These are phyloP conservation scores for Apophysomyces elegans DNA, from an alignment of 371 early-diverging fungal species.

Conservation along the genomic window DNA sequence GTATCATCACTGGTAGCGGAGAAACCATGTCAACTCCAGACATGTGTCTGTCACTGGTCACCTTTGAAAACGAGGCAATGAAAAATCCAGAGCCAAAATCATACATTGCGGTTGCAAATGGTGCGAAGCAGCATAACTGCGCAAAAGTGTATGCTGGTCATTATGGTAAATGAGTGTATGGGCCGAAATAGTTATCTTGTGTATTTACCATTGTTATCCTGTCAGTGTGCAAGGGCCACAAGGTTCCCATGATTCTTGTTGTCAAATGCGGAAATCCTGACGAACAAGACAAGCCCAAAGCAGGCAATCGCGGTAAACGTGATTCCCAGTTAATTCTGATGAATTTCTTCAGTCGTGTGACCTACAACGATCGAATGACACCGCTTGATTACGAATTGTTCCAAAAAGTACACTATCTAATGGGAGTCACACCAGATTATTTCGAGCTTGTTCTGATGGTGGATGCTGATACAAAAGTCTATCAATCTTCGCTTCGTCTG, in stretches of 20 bases:
- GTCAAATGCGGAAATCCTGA: slow-evolving; percentile 82
- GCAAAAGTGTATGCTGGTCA: slow-evolving; percentile 93
- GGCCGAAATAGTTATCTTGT: slow-evolving; percentile 37
- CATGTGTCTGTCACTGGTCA: slow-evolving; percentile 68
- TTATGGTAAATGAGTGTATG: slow-evolving; percentile 51
- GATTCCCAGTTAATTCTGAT: slow-evolving; percentile 94
- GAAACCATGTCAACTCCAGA: slow-evolving; percentile 80
- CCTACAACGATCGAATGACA: slow-evolving; percentile 82
- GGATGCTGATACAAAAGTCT: slow-evolving; percentile 92
- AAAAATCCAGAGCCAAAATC: slow-evolving; percentile 64
- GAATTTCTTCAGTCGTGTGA: slow-evolving; percentile 87
- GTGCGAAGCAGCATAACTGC: slow-evolving; percentile 82
- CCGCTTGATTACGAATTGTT: slow-evolving; percentile 89
- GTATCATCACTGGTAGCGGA: slow-evolving; percentile 83
- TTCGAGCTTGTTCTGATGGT: slow-evolving; percentile 91
- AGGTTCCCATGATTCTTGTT: slow-evolving; percentile 75
- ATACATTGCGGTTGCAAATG: slow-evolving; percentile 89
- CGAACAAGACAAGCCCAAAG: slow-evolving; percentile 72
- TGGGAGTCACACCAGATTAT: slow-evolving; percentile 78
- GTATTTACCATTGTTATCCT: slow-evolving; percentile 28
- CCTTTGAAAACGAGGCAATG: slow-evolving; percentile 57
- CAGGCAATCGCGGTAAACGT: slow-evolving; percentile 94
- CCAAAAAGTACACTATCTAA: slow-evolving; percentile 73
- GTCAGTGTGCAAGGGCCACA: slow-evolving; percentile 50
- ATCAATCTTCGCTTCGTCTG: slow-evolving; percentile 70